Evolutionary conservation across 371 early-diverging fungal species (phyloP), one percentile per base, ranked within the genome.

Genomic region (Gilbertella persicaria): DNA sequence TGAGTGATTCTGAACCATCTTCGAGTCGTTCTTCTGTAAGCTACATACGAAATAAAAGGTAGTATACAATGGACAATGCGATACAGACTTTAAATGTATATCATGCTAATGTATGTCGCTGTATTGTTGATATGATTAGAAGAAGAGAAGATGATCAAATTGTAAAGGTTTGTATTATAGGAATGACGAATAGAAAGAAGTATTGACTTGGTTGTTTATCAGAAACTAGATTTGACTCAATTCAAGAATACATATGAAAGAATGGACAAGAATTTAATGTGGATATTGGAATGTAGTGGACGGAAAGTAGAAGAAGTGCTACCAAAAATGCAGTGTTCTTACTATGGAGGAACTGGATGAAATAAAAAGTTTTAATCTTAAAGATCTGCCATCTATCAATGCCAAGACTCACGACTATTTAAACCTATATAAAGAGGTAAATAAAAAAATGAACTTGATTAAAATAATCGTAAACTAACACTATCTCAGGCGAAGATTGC

Each of bases 241-340:
- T 14, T 37, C 37, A 37, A 37, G 37, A 37, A 14, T 37, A 8
- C 37, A 14, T 37, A 37, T 37, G 9, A 37, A 37, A 37, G 14
- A 14, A 37, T 37, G 37, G 14, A 37, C 37, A 37, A 14, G 14
- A 14, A 37, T 37, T 8, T 37, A 14, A 37, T 37, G 37, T 37
- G 37, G 37, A 5, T 8, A 14, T 37, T 37, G 14, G 9, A 37
- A 14, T 37, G 37, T 14, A 37, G 37, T 37, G 37, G 37, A 5
- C 37, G 37, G 37, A 37, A 37, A 37, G 37, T 37, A 8, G 37
- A 37, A 37, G 37, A 37, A 14, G 37, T 37, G 37, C 37, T 37
- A 37, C 37, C 37, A 37, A 14, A 5, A 37, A 37, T 5, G 9
- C 14, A 14, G 37, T 37, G 37, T 37, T 14, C 13, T 37, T 37